Evolutionary conservation across 2,329 filamentous ascomycete species (phyloP), one percentile per base, ranked within the genome.

Genomic region (Amphichorda felina): DNA sequence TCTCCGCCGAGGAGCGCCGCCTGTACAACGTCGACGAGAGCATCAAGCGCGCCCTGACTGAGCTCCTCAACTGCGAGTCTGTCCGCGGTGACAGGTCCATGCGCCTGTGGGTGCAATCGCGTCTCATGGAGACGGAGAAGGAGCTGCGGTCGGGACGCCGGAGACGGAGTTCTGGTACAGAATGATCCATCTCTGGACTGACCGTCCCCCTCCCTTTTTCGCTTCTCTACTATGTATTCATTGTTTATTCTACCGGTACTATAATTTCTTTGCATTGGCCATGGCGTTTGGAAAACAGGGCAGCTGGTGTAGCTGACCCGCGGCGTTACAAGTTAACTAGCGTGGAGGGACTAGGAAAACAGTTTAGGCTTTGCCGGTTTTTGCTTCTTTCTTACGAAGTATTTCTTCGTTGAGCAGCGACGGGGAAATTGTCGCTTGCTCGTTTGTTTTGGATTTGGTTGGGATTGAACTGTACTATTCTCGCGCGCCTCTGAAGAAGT

Each of bases 41-140:
- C 45, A 72, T 77, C 57, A 78, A 78, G 57, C 64, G 70, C 22
- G 67, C 70, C 2, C 49, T 78, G 44, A 78, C 72, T 5, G 72
- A 75, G 50, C 63, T 78, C 11, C 64, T 78, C 45, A 78, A 76
- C 54, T 75, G 70, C 53, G 66, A 70, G 17, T 56, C 63, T 26
- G 68, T 74, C 13, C 67, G 70, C 29, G 54, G 50, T 31, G 68
- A 75, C 40, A 53, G 56, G 19, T 56, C 60, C 2, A 67, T 72
- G 48, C 68, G 72, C 33, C 70, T 63, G 40, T 76, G 70, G 66
- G 68, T 76, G 24, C 72, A 76, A 50, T 61, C 65, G 15, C 59
- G 71, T 11, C 56, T 78, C 18, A 67, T 78, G 66, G 70, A 75
- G 45, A 74, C 72, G 15, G 72, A 77, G 47, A 67, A 68, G 46